Percentiles rank a stretch among this genome's conserved stretches.
Evolutionary conservation across 179 eudicot species (phyloP).

Genomic region (Patellifolia procumbens): DNA sequence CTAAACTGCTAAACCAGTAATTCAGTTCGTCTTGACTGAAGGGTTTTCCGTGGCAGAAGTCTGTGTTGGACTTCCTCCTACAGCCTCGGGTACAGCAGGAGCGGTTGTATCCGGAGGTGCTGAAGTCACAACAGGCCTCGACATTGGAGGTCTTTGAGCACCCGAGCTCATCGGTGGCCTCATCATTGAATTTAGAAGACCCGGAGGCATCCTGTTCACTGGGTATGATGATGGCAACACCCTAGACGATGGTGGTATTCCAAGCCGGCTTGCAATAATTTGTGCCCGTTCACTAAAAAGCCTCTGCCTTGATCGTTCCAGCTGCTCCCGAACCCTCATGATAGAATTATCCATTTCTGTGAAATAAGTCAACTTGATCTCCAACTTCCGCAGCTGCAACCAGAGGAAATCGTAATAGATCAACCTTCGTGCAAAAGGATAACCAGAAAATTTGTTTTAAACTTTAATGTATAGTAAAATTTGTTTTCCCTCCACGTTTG

Average conservation of each 20-base stretch:
- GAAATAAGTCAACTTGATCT: conserved; percentile 81
- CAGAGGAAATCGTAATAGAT: conserved; percentile 21
- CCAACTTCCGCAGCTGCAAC: conserved; percentile 84
- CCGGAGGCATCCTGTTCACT: conserved; percentile 57
- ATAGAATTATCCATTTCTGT: conserved; percentile 75
- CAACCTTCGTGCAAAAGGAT: neutral
- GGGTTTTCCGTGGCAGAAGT: conserved; percentile 36
- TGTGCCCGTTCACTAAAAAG: conserved; percentile 87
- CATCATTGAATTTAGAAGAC: conserved; percentile 49
- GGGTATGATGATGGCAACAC: conserved; percentile 58
- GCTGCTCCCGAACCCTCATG: conserved; percentile 71
- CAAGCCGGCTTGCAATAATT: conserved; percentile 83
- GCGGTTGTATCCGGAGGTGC: conserved; percentile 40
- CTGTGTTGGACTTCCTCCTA: conserved; percentile 53
- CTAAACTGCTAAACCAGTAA: neutral
- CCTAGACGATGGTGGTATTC: conserved; percentile 62
- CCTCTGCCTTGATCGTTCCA: conserved; percentile 87
- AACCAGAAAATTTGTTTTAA: too few relatives aligned
- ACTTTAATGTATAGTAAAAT: neutral
- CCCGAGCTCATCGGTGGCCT: conserved; percentile 62
- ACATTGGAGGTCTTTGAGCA: conserved; percentile 68
- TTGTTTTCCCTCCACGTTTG: neutral
- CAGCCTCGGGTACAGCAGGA: conserved; percentile 37
- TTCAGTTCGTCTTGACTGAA: conserved; percentile 25
- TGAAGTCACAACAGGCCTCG: conserved; percentile 58